A percentile compares a stretch with the other conserved stretches of the same genome.
phyloP scores from a whole-genome alignment of 306 rosid genomes.

The Malus sieversii region DNA sequence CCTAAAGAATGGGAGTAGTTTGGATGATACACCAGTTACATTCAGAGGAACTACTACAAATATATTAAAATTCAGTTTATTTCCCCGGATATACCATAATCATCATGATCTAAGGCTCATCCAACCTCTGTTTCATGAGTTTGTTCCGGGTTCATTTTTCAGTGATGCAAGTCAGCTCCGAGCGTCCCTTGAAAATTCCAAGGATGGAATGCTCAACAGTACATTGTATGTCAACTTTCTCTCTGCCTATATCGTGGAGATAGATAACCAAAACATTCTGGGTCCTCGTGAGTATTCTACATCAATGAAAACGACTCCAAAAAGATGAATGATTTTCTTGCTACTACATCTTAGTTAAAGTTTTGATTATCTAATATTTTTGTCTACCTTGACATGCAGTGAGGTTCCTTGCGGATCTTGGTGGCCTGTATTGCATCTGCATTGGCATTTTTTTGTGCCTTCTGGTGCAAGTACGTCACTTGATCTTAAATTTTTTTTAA shows the following conservation, averaged over 20 bases:
- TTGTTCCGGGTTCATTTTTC: slow-evolving; percentile 76
- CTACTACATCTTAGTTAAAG: background rate
- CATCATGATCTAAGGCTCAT: slow-evolving; percentile 67
- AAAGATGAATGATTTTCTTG: background rate
- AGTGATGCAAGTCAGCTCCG: slow-evolving; percentile 55
- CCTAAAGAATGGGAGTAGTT: slow-evolving; percentile 55
- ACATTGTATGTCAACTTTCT: slow-evolving; percentile 78
- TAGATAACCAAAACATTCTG: slow-evolving; percentile 52
- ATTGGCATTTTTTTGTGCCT: slow-evolving; percentile 80
- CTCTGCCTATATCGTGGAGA: slow-evolving; percentile 81
- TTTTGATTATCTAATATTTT: slow-evolving; percentile 15
- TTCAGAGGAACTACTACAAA: slow-evolving; percentile 70
- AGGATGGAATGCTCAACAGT: slow-evolving; percentile 64
- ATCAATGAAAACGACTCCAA: background rate
- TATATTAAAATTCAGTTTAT: slow-evolving; percentile 69
- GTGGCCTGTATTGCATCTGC: slow-evolving; percentile 93
- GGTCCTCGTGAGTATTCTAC: slow-evolving; percentile 68
- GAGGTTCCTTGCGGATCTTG: slow-evolving; percentile 96
- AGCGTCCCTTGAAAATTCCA: slow-evolving; percentile 68
- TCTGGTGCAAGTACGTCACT: slow-evolving; percentile 60
- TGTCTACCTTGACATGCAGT: slow-evolving; percentile 40
- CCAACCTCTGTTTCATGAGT: slow-evolving; percentile 91
- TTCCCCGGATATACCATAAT: slow-evolving; percentile 66
- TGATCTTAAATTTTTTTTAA: background rate
- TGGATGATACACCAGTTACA: slow-evolving; percentile 72